Conservation (phyloP, 495 filamentous ascomycete genomes). For the Penicillium tannophilum region DNA sequence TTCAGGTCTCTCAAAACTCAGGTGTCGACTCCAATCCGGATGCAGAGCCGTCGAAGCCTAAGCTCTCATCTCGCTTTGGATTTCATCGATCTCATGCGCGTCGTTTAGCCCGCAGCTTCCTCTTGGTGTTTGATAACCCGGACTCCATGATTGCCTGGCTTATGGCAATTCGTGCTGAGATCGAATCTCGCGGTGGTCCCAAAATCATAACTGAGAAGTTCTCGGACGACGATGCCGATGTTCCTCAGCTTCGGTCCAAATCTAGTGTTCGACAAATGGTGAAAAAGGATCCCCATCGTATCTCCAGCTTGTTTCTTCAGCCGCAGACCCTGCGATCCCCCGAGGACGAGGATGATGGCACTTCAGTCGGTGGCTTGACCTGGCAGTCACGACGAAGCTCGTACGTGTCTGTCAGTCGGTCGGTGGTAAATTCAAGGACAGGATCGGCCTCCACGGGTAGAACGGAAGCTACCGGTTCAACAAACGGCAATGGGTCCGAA, state of each 20-base stretch:
- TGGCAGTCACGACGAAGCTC: slow-evolving; percentile 36
- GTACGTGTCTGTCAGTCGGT: slow-evolving; percentile 34
- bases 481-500: slow-evolving; percentile 14
- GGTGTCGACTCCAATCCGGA: slow-evolving; percentile 60
- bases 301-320: slow-evolving; percentile 63
- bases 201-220: slow-evolving; percentile 60
- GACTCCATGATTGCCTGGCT: slow-evolving; percentile 87
- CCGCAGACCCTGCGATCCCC: slow-evolving; percentile 38
- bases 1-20: slow-evolving; percentile 80
- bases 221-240: slow-evolving; percentile 34
- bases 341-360: slow-evolving; percentile 32
- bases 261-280: slow-evolving; percentile 40
- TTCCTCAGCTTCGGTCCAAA: slow-evolving; percentile 43
- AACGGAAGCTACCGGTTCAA: slow-evolving; percentile 30
- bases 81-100: slow-evolving; percentile 63
- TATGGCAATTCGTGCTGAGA: slow-evolving; percentile 62
- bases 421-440: slow-evolving; percentile 35
- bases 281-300: slow-evolving; percentile 57
- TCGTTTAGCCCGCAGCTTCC: slow-evolving; percentile 64
- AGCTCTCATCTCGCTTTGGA: slow-evolving; percentile 51
- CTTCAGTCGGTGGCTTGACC: slow-evolving; percentile 24
- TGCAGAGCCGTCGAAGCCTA: slow-evolving; percentile 55
- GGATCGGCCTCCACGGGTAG: slow-evolving; percentile 35
- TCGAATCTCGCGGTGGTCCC: slow-evolving; percentile 69
- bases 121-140: slow-evolving; percentile 79